Base-by-base conservation (phyloP, 192 early-diverging fungal species). In the Allomyces javanicus region DNA sequence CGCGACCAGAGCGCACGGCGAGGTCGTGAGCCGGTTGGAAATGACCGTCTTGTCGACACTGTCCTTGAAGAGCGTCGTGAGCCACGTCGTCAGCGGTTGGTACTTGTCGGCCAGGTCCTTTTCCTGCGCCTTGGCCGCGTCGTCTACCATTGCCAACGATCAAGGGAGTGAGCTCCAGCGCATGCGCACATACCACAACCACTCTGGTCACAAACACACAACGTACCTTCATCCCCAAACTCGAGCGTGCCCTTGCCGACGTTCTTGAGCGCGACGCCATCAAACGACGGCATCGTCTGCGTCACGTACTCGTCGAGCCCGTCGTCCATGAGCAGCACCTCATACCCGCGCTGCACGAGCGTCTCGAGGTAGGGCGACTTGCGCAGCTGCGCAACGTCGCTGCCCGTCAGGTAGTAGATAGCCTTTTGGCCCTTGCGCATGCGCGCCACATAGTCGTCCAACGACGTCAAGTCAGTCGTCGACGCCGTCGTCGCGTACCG, bases 351-450 rank as follows among this genome's bases (percentile, higher is more conserved):
- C 23, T 87, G 87, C 67, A 94, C 70, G 19, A 96, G 81, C 24
- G 86, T 83, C 75, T 95, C 96, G 33, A 93, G 82, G 75, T 93
- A 91, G n/a, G 96, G 96, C 44, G 88, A 90, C 63, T 85, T 81
- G 66, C 82, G 71, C 58, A 89, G 82, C 64, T 87, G 79, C 25
- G 87, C 76, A 14, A 88, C 73, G 62, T 73, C 78, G 44, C 76
- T 71, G 26, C 91, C 93, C 63, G 92, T 87, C 26, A 91, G 70
- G 71, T 85, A 94, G 71, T 87, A 96, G 64, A 99, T 93, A 67
- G 87, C 78, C 66, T 89, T 86, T 77, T 99, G 96, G 50, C 83
- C 86, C 64, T 81, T 82, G 75, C 91, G 90, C 92, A 96, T 96
- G 65, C 89, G 80, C 40, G 76, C 75, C 45, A 94, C 79, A 70